Evolutionary conservation across 2,329 filamentous ascomycete genomes (phyloP), one percentile per base, ranked within the genome.

Genomic region (Sordariomycetes sp.): DNA sequence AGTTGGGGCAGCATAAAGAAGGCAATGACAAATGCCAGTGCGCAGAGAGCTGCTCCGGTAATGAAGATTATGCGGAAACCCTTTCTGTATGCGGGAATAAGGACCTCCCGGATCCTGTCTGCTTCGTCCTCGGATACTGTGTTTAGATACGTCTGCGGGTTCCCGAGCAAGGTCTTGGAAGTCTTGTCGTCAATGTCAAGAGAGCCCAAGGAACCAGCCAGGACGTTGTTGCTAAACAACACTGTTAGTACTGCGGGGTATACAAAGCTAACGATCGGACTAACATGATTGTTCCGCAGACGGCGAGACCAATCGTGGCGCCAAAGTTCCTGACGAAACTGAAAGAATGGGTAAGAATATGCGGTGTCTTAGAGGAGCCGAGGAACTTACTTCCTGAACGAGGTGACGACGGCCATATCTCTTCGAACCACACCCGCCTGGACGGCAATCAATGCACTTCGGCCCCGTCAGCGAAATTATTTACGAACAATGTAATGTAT

Each of bases 361-460:
- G 11, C 7, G 1, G 11, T 2, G 0, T 1, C 22, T 2, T 4
- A 54, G 40, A 12, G 20, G 14, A 35, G 51, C 3, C 1, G 3
- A 3, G 14, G 7, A 5, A 64, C 71, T 62, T 62, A 74, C 72
- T 75, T 75, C 57, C 73, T 64, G 53, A 74, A 75, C 4, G 72
- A 74, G n/a, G 72, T 75, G 3, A 74, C 72, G 43, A 74, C 67
- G 2, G 73, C 73, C 72, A 75, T 75, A 37, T 75, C 72, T 2
- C 68, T 65, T 50, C 72, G 65, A 74, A 81, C 76, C 64, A 85
- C 70, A 68, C 82, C 64, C 70, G 79, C 68, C 71, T 85, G 74
- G 71, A 84, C 70, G 69, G 81, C 68, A 74, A 86, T 73, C 43
- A 75, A 62, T n/a, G 73, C 68, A 8, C 28, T 32, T 4, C 28